Base-by-base conservation (phyloP, 768 basidiomycete genomes). In the Suillus weaverae region DNA sequence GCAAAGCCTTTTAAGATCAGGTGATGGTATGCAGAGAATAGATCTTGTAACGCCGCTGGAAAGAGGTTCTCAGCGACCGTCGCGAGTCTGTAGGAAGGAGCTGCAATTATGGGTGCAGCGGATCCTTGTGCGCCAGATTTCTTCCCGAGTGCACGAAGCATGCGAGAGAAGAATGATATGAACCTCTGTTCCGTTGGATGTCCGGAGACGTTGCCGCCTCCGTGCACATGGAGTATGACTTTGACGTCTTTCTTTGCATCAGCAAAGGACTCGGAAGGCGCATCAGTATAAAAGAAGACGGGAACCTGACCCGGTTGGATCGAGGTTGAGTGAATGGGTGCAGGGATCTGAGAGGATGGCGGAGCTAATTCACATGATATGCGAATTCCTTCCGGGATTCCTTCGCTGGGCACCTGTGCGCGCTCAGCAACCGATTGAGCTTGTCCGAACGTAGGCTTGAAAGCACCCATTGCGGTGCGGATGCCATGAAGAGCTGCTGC, bases 1-100 rank as follows among this genome's bases (percentile, higher is more conserved):
- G 55, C 9, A 48, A 74, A 74, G 6, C 74, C 74, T 60, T 70
- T 62, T 9, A 22, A n/a, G 50, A 74, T 63, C 8, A 76, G 65
- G 14, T 74, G 48, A 36, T 72, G 72, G 26, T 76, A 75, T 2
- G 67, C 74, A 0, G 74, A 71, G 0, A 70, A 35, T 14, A 72
- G 0, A 38, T 74, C 73, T 35, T 74, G 73, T 3, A 75, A 44
- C 0, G 62, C 70, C 0, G 67, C 72, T 0, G 74, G 72, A 18
- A 72, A 74, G 1, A 60, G 13, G 10, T 74, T 75, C 62, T 74
- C 62, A 0, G 70, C 69, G 22, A 60, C 33, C 0, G 69, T 74
- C 16, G 72, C 66, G n/a, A 75, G 69, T 13, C 74, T 68, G 60
- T 72, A 73, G 41, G 66, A 65, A 13, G 73, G 74, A 0, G 71